Base-by-base conservation (phyloP, 371 early-diverging fungal species). In the Dinochytrium kinnereticum region DNA sequence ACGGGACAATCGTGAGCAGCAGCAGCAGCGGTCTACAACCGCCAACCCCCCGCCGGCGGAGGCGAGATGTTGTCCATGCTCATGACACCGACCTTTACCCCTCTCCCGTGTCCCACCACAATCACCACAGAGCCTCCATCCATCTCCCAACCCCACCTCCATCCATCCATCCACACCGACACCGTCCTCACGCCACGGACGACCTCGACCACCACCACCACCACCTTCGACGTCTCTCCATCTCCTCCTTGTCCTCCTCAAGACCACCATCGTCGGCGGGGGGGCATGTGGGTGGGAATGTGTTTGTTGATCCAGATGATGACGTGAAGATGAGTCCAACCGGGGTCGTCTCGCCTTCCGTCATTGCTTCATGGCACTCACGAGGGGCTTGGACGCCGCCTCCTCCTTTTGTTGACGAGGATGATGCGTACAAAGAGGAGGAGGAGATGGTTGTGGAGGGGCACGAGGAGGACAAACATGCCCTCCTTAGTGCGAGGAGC, bases 241-340 rank as follows among this genome's bases (percentile, higher is more conserved):
- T 61, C 15, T 61, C 61, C 36, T 61, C 61, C 34, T 21, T 7
- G 13, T 10, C 61, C 30, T 61, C 61, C 15, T 5, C 34, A 30
- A 2, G 13, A 30, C 15, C 61, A 7, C 19, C 34, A 7, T 26
- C 7, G 13, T 7, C 61, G 34, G 36, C 61, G 3, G 3, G 7
- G 34, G 13, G 7, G 13, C 61, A 17, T 7, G 34, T 15, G 15
- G 61, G 61, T 7, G 61, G 61, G 2, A 61, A 3, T 13, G 61
- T 61, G 13, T 61, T 61, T 61, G 61, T 61, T 24, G 61, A 61
- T 24, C 61, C 61, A 10, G 61, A 61, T 36, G 61, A 61, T 24
- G 61, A 61, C 13, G 61, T 61, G 13, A 61, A 30, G 34, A 61
- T 61, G 61, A 61, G 61, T 24, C 61, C 61, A 3, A 3, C 13